phyloP scores from a whole-genome alignment of 176 grass and related monocot genomes.

The Avena atlantica region DNA sequence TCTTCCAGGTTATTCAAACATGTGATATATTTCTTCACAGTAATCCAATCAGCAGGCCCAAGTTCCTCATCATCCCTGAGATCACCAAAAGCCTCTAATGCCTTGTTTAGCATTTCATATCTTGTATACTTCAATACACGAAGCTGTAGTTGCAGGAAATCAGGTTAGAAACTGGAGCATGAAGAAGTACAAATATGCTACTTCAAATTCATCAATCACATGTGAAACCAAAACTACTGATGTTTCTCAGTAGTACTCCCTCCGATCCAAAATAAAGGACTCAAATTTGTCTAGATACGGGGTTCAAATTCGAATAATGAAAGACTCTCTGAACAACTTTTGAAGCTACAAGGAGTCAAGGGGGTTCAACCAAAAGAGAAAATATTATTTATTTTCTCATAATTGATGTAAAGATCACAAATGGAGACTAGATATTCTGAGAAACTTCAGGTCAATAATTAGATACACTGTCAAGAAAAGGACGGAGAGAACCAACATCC shows the following conservation, averaged over 20 bases:
- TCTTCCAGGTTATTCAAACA: conserved; percentile 82
- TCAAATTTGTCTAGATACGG: too few relatives aligned
- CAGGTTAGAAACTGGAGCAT: background rate
- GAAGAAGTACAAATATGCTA: conserved; percentile 12
- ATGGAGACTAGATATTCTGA: background rate
- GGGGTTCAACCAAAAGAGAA: conserved; percentile 5
- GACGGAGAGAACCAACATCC: background rate
- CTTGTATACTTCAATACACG: conserved; percentile 82
- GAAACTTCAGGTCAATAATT: background rate
- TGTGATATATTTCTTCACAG: conserved; percentile 80
- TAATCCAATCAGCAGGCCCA: conserved; percentile 89
- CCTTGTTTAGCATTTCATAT: conserved; percentile 95
- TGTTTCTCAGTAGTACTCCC: background rate
- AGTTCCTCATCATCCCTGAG: conserved; percentile 96
- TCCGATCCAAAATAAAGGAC: too few relatives aligned
- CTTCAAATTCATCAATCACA: conserved; percentile 22
- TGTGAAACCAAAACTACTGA: conserved; percentile 5
- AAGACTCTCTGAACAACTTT: background rate
- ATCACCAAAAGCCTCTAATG: conserved; percentile 83
- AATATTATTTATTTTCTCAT: background rate
- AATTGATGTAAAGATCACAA: conserved; percentile 1
- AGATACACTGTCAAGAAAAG: background rate
- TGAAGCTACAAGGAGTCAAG: background rate
- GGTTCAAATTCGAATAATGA: too few relatives aligned
- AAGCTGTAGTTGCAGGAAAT: conserved; percentile 60